Evolutionary conservation across 176 grass and related monocot genomes (phyloP).

Genomic region (Luzula sylvatica): DNA sequence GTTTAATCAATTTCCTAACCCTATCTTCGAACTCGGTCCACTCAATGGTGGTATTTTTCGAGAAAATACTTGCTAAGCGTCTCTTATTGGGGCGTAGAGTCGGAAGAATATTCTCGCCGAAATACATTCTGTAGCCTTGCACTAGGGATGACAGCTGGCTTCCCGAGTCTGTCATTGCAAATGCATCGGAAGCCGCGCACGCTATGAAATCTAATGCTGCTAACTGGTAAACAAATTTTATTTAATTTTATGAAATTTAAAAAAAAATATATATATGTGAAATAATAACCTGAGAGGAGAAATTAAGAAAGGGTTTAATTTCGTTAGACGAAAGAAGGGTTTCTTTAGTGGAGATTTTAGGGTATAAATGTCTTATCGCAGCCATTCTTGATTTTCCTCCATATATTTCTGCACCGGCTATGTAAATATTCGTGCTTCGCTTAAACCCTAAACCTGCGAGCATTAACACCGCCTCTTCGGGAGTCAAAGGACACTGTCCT

Average conservation of each 20-base stretch:
- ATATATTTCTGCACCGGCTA: slow-evolving; percentile 94
- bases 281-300: slow-evolving; percentile 76
- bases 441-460: slow-evolving; percentile 94
- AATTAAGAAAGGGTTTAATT: slow-evolving; percentile 78
- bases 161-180: slow-evolving; percentile 94
- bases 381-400: slow-evolving; percentile 84
- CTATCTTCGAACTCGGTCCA: slow-evolving; percentile 93
- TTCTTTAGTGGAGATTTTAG: slow-evolving; percentile 86
- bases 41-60: slow-evolving; percentile 74
- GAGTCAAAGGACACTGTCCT: slow-evolving; percentile 92
- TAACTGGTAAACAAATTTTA: slow-evolving; percentile 51
- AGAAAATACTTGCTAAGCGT: slow-evolving; percentile 68
- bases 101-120: slow-evolving; percentile 62
- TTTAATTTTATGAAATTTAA: too few species aligned
- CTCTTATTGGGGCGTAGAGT: slow-evolving; percentile 88
- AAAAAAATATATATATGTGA: too few species aligned
- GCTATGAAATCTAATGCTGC: slow-evolving; percentile 91
- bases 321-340: slow-evolving; percentile 65
- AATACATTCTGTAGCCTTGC: slow-evolving; percentile 96
- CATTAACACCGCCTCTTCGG: slow-evolving; percentile 97
- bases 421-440: slow-evolving; percentile 60
- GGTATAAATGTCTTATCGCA: slow-evolving; percentile 76
- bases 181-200: slow-evolving; percentile 89
- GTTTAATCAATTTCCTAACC: slow-evolving; percentile 78
- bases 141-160: slow-evolving; percentile 93